phyloP scores from a whole-genome alignment of 2,329 filamentous ascomycete species.

The Neobulgaria alba region DNA sequence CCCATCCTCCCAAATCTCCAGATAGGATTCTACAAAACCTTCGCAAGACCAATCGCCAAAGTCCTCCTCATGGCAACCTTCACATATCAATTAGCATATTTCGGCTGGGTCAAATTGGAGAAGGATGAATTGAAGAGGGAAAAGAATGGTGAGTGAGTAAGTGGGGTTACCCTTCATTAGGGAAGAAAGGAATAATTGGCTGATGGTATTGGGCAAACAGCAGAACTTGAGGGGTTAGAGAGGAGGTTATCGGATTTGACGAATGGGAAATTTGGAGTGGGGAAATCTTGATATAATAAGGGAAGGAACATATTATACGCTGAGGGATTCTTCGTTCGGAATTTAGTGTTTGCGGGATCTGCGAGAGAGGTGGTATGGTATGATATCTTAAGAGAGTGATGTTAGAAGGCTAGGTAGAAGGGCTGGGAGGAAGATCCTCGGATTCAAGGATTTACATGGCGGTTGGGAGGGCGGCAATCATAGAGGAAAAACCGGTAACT shows the following conservation, averaged over 20 bases:
- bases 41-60: slow-evolving; percentile 65
- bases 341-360: neutral
- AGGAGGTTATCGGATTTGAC: neutral
- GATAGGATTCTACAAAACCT: slow-evolving; percentile 65
- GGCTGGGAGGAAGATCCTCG: no score
- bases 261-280: neutral
- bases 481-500: no score
- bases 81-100: slow-evolving; percentile 72
- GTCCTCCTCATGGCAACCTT: slow-evolving; percentile 66
- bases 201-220: neutral
- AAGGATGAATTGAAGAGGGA: slow-evolving; percentile 56
- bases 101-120: slow-evolving; percentile 66
- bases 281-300: neutral
- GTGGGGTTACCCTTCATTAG: neutral
- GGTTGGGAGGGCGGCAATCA: no score
- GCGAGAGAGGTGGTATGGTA: neutral
- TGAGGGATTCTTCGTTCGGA: no score
- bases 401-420: no score
- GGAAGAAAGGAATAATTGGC: neutral
- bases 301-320: neutral
- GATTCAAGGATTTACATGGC: no score
- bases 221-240: neutral
- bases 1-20: no score
- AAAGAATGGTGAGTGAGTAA: slow-evolving; percentile 30
- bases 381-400: no score